Evolutionary conservation across 495 filamentous ascomycete species (phyloP).

Genomic region (Achaetomiella virescens): DNA sequence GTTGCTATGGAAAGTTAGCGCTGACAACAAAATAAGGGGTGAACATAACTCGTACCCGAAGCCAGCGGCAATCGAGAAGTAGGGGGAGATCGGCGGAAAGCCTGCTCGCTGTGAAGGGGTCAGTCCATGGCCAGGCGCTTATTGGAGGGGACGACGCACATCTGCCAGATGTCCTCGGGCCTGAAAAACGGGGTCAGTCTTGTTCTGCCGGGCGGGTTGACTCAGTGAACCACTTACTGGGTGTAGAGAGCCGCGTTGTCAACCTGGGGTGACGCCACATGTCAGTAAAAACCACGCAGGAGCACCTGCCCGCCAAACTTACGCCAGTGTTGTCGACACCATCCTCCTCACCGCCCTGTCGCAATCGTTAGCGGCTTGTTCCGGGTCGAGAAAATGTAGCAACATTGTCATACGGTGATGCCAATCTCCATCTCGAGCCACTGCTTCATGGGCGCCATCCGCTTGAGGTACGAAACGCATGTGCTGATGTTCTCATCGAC

Average conservation of each 20-base stretch:
- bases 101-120: constrained; percentile 45
- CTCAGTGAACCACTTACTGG: constrained; percentile 37
- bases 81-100: constrained; percentile 74
- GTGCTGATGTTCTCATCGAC: constrained; percentile 86
- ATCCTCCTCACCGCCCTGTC: constrained; percentile 77
- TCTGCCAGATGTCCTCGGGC: constrained; percentile 87
- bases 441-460: constrained; percentile 90
- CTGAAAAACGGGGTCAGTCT: neutral
- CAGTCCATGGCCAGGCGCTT: neutral
- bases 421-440: constrained; percentile 91
- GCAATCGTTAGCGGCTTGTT: neutral
- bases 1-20: constrained; percentile 53
- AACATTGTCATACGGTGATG: constrained; percentile 23
- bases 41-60: constrained; percentile 43
- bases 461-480: constrained; percentile 84
- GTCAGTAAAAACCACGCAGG: neutral
- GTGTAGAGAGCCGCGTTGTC: constrained; percentile 98
- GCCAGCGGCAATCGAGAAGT: constrained; percentile 96
- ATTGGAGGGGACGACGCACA: constrained; percentile 37
- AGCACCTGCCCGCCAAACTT: neutral
- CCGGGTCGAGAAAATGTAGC: no score
- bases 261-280: constrained; percentile 34
- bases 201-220: no score
- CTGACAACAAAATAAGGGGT: no score
- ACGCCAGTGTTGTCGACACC: constrained; percentile 74